Conservation (phyloP, 768 basidiomycete genomes). For the Fomitopsis pulvina region DNA sequence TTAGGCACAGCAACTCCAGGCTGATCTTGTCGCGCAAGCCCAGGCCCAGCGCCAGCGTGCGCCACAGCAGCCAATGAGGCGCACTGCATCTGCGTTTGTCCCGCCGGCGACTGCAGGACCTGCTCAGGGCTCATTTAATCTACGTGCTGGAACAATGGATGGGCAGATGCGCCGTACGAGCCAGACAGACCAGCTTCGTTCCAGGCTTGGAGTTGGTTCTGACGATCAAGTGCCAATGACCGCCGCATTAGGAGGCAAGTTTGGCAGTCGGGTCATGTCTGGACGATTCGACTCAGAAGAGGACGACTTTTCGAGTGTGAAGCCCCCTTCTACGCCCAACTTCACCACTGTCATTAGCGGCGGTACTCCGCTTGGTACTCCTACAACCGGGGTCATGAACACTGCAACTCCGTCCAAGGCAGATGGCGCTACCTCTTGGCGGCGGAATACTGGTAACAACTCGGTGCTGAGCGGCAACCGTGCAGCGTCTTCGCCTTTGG, state of each 20-base stretch:
- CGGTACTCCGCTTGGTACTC: conserved; percentile 60
- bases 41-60: conserved; percentile 52
- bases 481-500: conserved; percentile 37
- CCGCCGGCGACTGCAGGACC: conserved; percentile 75
- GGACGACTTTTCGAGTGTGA: conserved; percentile 23
- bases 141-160: conserved; percentile 47
- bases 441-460: conserved; percentile 63
- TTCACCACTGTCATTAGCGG: conserved; percentile 67
- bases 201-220: conserved; percentile 45
- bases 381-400: conserved; percentile 33
- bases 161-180: conserved; percentile 60
- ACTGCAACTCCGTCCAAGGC: conserved; percentile 62
- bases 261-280: conserved; percentile 56
- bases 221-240: conserved; percentile 77
- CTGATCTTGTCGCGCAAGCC: conserved; percentile 58
- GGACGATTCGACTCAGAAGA: conserved; percentile 38
- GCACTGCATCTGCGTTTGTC: conserved; percentile 40
- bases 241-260: conserved; percentile 69
- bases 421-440: conserved; percentile 74
- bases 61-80: conserved; percentile 41
- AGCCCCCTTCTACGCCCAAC: conserved; percentile 48
- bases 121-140: conserved; percentile 53
- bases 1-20: conserved; percentile 74
- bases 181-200: conserved; percentile 60
- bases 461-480: conserved; percentile 66